Evolutionary conservation across 225 moss, liverwort and hornwort species (phyloP).

Genomic region (Marchantia polymorpha): DNA sequence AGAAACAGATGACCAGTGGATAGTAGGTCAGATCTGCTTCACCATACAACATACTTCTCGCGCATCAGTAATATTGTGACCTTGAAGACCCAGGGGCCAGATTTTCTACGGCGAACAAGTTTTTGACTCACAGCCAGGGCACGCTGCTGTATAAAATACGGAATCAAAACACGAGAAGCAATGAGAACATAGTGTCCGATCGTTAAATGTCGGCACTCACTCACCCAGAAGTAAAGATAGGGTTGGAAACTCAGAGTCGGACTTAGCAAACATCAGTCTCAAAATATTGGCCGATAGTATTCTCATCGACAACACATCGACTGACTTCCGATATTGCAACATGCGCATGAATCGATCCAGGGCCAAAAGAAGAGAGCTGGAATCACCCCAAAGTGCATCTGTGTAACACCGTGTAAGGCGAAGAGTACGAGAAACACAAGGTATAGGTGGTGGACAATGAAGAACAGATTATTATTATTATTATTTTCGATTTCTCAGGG

Average conservation of each 20-base stretch:
- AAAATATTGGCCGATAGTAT: conserved; percentile 51
- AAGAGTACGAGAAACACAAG: conserved; percentile 48
- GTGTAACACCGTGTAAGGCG: conserved; percentile 51
- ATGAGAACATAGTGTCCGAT: too few species aligned
- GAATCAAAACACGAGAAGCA: too few species aligned
- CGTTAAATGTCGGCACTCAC: too few species aligned
- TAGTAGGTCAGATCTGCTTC: conserved; percentile 55
- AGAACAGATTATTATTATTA: conserved; percentile 55
- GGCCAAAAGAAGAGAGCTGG: conserved; percentile 65
- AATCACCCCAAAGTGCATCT: conserved; percentile 46
- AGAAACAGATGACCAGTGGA: conserved; percentile 58
- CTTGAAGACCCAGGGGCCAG: too few species aligned
- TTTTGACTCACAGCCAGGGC: neutral
- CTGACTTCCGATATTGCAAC: conserved; percentile 55
- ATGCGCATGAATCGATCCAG: conserved; percentile 72
- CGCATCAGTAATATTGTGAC: neutral
- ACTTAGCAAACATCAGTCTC: conserved; percentile 59
- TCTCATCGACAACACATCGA: conserved; percentile 36
- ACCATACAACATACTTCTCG: neutral
- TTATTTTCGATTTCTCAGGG: conserved; percentile 38
- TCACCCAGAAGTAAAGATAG: too few species aligned
- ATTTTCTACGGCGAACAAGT: neutral
- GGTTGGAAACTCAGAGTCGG: conserved; percentile 5
- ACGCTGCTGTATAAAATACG: too few species aligned
- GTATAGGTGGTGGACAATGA: conserved; percentile 60